Percentiles rank a stretch among this genome's conserved stretches.
Evolutionary conservation across 2,329 filamentous ascomycete species (phyloP).

Genomic region (Penicillium sp.): DNA sequence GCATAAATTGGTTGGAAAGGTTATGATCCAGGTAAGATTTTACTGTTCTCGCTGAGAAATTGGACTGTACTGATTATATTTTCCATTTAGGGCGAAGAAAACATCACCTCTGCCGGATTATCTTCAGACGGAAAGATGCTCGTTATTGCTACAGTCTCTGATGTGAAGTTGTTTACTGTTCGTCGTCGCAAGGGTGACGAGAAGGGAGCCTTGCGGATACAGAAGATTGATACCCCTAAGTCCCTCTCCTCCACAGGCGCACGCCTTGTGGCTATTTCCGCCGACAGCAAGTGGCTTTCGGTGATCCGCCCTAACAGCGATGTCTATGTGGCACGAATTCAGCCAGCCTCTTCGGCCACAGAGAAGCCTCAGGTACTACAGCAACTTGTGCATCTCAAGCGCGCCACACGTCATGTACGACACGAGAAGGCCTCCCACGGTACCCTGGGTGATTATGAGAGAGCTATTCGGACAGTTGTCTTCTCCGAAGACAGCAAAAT

Average conservation of each 20-base stretch:
- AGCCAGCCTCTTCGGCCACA: constrained; percentile 39
- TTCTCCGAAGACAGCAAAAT: constrained; percentile 82
- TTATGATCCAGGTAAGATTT: constrained; percentile 53
- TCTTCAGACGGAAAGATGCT: constrained; percentile 71
- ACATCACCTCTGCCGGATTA: constrained; percentile 73
- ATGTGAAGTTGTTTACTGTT: constrained; percentile 76
- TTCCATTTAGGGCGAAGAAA: constrained; percentile 65
- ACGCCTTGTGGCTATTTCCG: constrained; percentile 57
- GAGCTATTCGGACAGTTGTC: constrained; percentile 68
- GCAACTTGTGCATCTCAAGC: constrained; percentile 44
- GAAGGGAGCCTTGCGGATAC: constrained; percentile 65
- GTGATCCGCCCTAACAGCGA: constrained; percentile 61
- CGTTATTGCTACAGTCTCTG: constrained; percentile 70
- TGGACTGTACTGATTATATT: constrained; percentile 7
- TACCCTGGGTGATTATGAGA: constrained; percentile 72
- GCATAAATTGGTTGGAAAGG: constrained; percentile 62
- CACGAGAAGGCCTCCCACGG: constrained; percentile 58
- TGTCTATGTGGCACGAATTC: constrained; percentile 55
- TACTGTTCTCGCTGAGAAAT: constrained; percentile 39
- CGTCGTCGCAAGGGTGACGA: constrained; percentile 52
- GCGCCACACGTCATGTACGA: constrained; percentile 33
- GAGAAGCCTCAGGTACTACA: constrained; percentile 46
- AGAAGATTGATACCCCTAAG: constrained; percentile 65
- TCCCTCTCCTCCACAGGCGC: constrained; percentile 63
- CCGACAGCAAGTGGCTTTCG: constrained; percentile 48